These are phyloP conservation scores for Acanthamoeba castellanii DNA, from an alignment of 208 protist species.

Conservation along the genomic window DNA sequence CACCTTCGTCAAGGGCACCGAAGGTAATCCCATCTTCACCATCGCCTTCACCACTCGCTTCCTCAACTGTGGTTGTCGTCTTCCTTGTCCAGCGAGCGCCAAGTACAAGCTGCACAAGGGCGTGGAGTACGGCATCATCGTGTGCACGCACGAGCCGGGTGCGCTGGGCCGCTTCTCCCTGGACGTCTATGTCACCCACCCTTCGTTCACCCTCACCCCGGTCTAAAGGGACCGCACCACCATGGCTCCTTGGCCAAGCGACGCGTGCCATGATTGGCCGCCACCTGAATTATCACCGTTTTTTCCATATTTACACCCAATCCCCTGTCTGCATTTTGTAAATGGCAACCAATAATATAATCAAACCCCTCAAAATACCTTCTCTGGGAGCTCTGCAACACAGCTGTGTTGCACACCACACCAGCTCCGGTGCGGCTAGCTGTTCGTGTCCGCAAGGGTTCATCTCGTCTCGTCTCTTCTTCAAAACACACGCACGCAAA, in stretches of 20 bases:
- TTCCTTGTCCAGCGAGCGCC: not conserved
- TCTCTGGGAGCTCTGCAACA: not conserved
- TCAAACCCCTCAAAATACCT: not conserved
- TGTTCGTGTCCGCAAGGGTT: too few relatives aligned
- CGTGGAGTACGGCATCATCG: constrained; percentile 37
- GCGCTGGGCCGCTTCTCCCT: constrained; percentile 3
- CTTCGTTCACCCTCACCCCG: constrained; percentile 11
- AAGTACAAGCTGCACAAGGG: constrained; percentile 16
- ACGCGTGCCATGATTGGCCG: too few relatives aligned
- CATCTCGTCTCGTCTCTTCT: too few relatives aligned
- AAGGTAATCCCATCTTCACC: not conserved
- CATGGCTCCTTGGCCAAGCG: too few relatives aligned
- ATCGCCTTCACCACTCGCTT: not conserved
- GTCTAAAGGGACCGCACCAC: not conserved
- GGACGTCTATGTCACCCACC: constrained; percentile 46
- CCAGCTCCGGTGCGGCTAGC: too few relatives aligned
- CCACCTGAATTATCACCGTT: not conserved
- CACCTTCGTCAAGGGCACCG: constrained; percentile 50
- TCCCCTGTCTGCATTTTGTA: not conserved
- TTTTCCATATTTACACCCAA: not conserved
- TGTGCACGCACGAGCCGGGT: constrained; percentile 60
- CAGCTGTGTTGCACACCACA: not conserved
- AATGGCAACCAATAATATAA: not conserved
- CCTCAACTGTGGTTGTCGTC: not conserved
- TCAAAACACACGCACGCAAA: not conserved